Evolutionary conservation across 352 stramenopile species (phyloP).

Genomic region (Phytophthora meadii): DNA sequence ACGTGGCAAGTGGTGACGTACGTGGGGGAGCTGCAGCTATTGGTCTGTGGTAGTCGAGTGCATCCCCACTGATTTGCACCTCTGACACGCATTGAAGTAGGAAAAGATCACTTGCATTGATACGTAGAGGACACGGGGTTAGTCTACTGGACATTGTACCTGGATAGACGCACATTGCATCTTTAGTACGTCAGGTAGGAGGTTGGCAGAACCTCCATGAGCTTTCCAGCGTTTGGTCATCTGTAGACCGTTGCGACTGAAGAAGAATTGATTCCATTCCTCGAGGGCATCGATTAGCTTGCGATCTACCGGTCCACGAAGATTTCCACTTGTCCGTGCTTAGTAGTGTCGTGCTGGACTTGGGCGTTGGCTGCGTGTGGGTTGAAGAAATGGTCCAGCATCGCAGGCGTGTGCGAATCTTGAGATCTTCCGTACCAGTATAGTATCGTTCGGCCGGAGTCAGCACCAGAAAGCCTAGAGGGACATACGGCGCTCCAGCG

Average conservation of each 20-base stretch:
- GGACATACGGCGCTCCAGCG: no score
- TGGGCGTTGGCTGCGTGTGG: no score
- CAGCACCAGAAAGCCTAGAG: no score
- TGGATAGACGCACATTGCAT: not conserved
- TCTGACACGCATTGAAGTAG: not conserved
- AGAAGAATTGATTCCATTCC: conserved; percentile 77
- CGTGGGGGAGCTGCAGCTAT: no score
- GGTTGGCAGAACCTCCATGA: conserved; percentile 84
- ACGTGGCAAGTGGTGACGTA: not conserved
- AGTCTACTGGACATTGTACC: not conserved
- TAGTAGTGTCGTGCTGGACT: no score
- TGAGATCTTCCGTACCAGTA: no score
- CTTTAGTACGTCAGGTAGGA: conserved; percentile 63
- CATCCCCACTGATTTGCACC: conserved; percentile 1
- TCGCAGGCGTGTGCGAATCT: no score
- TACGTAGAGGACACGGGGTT: not conserved
- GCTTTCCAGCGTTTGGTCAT: conserved; percentile 49
- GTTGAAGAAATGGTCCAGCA: no score
- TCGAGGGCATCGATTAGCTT: conserved; percentile 59
- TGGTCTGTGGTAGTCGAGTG: not conserved
- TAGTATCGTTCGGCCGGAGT: no score
- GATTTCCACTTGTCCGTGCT: no score
- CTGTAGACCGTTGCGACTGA: conserved; percentile 70
- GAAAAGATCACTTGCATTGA: conserved; percentile 1
- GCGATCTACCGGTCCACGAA: no score